phyloP scores from a whole-genome alignment of 805 yeast genomes.

The Metschnikowia reukaufii region DNA sequence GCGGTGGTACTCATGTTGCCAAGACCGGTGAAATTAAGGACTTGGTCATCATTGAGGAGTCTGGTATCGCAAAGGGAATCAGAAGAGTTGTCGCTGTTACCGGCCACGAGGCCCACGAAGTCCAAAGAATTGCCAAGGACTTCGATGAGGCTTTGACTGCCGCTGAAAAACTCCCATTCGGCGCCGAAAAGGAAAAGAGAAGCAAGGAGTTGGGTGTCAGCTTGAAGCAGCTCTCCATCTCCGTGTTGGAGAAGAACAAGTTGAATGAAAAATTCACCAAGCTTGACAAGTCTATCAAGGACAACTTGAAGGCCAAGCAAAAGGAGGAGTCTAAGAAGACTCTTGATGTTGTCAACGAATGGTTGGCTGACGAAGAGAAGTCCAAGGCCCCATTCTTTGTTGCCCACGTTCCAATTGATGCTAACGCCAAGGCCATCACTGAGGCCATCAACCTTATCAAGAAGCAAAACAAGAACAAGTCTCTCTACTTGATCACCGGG shows the following conservation, averaged over 20 bases:
- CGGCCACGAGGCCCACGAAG: conserved; percentile 86
- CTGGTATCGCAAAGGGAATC: conserved; percentile 98
- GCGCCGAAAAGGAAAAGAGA: conserved; percentile 74
- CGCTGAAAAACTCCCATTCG: conserved; percentile 64
- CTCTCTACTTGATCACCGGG: conserved; percentile 80
- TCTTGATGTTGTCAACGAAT: conserved; percentile 69
- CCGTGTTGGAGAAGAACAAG: conserved; percentile 75
- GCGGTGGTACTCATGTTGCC: conserved; percentile 98
- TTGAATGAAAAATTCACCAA: conserved; percentile 71
- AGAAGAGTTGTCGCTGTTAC: conserved; percentile 98
- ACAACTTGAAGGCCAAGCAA: conserved; percentile 82
- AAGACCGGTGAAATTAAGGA: conserved; percentile 93
- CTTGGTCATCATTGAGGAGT: conserved; percentile 86
- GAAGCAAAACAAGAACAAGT: conserved; percentile 69
- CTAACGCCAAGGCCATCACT: conserved; percentile 91
- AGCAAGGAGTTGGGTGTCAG: conserved; percentile 83
- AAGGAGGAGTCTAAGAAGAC: conserved; percentile 85
- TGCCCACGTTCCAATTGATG: conserved; percentile 63
- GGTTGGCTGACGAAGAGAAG: conserved; percentile 53
- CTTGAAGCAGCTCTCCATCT: conserved; percentile 77
- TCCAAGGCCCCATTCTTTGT: conserved; percentile 57
- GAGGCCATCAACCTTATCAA: conserved; percentile 87
- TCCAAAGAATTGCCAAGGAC: conserved; percentile 78
- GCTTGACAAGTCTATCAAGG: conserved; percentile 84
- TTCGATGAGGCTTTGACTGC: conserved; percentile 61